Evolutionary conservation across 2,329 filamentous ascomycete genomes (phyloP).

Genomic region (Nemania serpens): DNA sequence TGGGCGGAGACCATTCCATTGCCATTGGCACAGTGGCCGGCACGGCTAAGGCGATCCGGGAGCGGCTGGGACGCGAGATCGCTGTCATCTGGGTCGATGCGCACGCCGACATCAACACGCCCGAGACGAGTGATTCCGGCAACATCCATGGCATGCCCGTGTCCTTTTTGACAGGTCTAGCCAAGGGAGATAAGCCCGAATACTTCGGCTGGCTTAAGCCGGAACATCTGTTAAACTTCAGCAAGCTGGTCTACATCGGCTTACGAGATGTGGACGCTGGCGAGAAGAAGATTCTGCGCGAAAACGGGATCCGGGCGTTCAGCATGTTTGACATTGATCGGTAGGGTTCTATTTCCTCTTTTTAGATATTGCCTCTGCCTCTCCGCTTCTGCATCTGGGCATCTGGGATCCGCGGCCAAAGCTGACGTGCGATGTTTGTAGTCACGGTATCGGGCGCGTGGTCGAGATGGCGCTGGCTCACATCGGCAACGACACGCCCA

Average conservation of each 20-base stretch:
- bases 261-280: slow-evolving; percentile 89
- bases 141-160: slow-evolving; percentile 99
- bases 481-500: slow-evolving; percentile 91
- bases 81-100: slow-evolving; percentile 99
- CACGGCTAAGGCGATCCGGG: slow-evolving; percentile 81
- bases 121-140: slow-evolving; percentile 84
- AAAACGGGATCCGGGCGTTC: slow-evolving; percentile 92
- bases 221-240: slow-evolving; percentile 69
- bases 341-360: slow-evolving; percentile 50
- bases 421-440: slow-evolving; percentile 42
- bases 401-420: not conserved
- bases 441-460: slow-evolving; percentile 90
- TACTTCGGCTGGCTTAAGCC: slow-evolving; percentile 89
- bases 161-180: slow-evolving; percentile 85
- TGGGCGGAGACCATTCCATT: slow-evolving; percentile 95
- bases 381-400: not conserved
- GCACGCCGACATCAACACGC: slow-evolving; percentile 96
- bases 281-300: slow-evolving; percentile 89
- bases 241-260: slow-evolving; percentile 96
- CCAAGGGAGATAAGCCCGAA: slow-evolving; percentile 74
- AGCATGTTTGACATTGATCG: slow-evolving; percentile 98
- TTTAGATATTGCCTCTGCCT: not conserved
- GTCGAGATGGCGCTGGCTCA: slow-evolving; percentile 98
- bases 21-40: slow-evolving; percentile 93
- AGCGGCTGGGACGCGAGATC: slow-evolving; percentile 80